Conservation (phyloP, 2,329 filamentous ascomycete species). For the Nothopassalora personata region DNA sequence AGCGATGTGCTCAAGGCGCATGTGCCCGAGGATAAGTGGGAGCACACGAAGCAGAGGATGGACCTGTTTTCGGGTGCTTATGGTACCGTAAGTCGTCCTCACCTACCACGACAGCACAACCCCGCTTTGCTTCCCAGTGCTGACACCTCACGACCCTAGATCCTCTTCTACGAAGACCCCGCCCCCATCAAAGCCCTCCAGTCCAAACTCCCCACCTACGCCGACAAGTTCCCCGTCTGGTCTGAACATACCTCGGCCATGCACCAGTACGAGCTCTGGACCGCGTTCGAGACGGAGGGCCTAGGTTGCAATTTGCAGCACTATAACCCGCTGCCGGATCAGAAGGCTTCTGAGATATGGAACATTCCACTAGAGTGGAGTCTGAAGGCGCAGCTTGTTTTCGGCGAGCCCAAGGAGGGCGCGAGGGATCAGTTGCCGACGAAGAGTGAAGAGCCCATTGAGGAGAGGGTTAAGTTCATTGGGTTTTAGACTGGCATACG, state of each 20-base stretch:
- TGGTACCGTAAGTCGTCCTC: slow-evolving; percentile 62
- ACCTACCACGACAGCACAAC: too few species aligned
- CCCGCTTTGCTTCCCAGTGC: neutral
- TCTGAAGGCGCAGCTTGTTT: slow-evolving; percentile 78
- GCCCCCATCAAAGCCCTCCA: slow-evolving; percentile 61
- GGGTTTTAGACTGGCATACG: slow-evolving; percentile 15
- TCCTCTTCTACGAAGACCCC: slow-evolving; percentile 84
- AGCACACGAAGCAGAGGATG: slow-evolving; percentile 47
- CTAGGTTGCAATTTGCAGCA: slow-evolving; percentile 87
- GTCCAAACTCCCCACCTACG: slow-evolving; percentile 65
- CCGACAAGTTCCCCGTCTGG: slow-evolving; percentile 74
- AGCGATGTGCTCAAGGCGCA: slow-evolving; percentile 60
- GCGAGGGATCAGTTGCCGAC: slow-evolving; percentile 41
- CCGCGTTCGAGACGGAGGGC: slow-evolving; percentile 74
- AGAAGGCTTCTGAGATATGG: slow-evolving; percentile 64
- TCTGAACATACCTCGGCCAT: slow-evolving; percentile 73
- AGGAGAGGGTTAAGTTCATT: slow-evolving; percentile 28
- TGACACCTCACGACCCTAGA: slow-evolving; percentile 33
- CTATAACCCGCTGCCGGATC: slow-evolving; percentile 83
- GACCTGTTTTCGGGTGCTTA: slow-evolving; percentile 64
- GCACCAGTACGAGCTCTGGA: slow-evolving; percentile 77
- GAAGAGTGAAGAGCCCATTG: slow-evolving; percentile 27
- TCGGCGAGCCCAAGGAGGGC: slow-evolving; percentile 42
- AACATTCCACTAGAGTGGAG: slow-evolving; percentile 66
- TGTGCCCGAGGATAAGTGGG: slow-evolving; percentile 61